These are phyloP conservation scores for Avicennia marina DNA, from an alignment of 257 asterid genomes.

Conservation along the genomic window DNA sequence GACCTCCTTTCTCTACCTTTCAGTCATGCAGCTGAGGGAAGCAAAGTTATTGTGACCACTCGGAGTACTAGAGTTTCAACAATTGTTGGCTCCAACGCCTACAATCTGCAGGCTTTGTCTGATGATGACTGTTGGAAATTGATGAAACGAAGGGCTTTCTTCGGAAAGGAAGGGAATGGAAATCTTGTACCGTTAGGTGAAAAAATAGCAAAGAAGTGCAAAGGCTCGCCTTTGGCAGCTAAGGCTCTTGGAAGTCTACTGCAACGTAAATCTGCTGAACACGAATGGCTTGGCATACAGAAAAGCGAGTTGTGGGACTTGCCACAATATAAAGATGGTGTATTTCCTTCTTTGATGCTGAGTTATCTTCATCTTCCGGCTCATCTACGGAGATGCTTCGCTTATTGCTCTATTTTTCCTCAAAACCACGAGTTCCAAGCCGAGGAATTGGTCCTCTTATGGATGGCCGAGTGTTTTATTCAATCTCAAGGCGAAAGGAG, in stretches of 20 bases:
- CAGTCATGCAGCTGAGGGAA: conserved; percentile 1
- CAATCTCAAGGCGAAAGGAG: neutral
- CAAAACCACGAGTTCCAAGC: conserved; percentile 7
- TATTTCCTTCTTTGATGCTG: conserved; percentile 8
- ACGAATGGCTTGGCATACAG: neutral
- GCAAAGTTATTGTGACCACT: conserved; percentile 15
- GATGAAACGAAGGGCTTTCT: neutral
- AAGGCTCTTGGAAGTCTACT: conserved; percentile 16
- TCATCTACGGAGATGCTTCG: conserved; percentile 15
- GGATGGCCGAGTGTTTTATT: conserved; percentile 20
- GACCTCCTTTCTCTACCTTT: neutral
- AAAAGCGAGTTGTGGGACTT: conserved; percentile 16
- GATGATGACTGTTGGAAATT: conserved; percentile 2
- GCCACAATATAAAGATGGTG: neutral
- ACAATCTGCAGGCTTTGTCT: neutral
- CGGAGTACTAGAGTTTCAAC: neutral
- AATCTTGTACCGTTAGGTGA: neutral
- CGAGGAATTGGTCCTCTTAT: conserved; percentile 7
- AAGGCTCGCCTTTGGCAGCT: conserved; percentile 21
- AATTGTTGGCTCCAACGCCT: neutral
- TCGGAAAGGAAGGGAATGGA: neutral
- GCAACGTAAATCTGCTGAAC: neutral
- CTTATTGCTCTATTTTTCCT: conserved; percentile 14
- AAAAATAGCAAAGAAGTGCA: conserved; percentile 20
- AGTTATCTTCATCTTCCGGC: conserved; percentile 21